These are phyloP conservation scores for Ganoderma lucidum DNA, from an alignment of 1,284 basidiomycete species.

Conservation along the genomic window DNA sequence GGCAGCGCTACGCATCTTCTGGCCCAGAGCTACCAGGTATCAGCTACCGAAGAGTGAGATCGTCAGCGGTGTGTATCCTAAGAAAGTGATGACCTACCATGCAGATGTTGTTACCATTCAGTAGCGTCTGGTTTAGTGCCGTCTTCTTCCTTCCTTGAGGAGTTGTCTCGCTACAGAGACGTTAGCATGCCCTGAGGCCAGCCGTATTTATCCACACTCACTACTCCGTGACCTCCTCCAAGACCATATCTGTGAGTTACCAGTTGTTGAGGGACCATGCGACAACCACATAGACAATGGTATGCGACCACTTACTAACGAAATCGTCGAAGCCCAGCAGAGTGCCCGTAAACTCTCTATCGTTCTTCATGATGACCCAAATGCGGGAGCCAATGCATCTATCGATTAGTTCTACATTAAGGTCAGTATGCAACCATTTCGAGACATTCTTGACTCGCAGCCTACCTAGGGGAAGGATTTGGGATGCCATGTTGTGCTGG, in stretches of 20 bases:
- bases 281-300: neutral
- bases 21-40: constrained; percentile 84
- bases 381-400: constrained; percentile 94
- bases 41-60: constrained; percentile 52
- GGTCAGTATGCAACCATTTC: neutral
- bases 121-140: constrained; percentile 86
- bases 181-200: neutral
- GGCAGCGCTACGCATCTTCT: constrained; percentile 46
- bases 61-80: neutral
- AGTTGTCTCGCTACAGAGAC: constrained; percentile 76
- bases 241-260: constrained; percentile 85
- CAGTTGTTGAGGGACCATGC: neutral
- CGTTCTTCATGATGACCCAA: constrained; percentile 97
- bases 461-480: constrained; percentile 65
- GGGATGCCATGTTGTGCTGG: constrained; percentile 60
- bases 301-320: constrained; percentile 83
- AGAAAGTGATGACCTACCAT: constrained; percentile 68
- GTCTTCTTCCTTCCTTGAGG: constrained; percentile 86
- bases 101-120: constrained; percentile 98
- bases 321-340: constrained; percentile 98
- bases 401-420: constrained; percentile 84
- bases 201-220: constrained; percentile 44
- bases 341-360: constrained; percentile 96
- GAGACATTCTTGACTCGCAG: neutral
- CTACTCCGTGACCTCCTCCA: constrained; percentile 98